Base-by-base conservation (phyloP, 768 basidiomycete genomes). In the Russula emetica region DNA sequence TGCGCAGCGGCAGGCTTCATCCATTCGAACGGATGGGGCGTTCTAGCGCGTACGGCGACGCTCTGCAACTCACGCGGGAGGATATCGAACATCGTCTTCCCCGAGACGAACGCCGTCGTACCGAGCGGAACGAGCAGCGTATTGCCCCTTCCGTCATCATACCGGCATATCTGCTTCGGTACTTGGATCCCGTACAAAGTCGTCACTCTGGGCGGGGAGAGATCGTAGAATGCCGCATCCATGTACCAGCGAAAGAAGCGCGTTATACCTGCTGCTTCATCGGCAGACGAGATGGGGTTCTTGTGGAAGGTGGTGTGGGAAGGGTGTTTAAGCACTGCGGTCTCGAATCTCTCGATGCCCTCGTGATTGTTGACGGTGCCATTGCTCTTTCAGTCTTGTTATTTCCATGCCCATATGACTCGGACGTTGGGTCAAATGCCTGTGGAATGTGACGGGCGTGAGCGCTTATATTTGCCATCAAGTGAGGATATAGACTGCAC, bases 231-330 rank as follows among this genome's bases (percentile, higher is more conserved):
- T 0, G 90, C 90, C 1, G 93, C 92, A 67, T 94, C 93, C 73
- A 94, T 92, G 74, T 94, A 90, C 91, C 91, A 93, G 60, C 92
- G 79, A 72, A 90, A 92, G 79, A 90, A 94, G 47, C 92, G 81
- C 26, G 92, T 94, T 45, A 80, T 74, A 32, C 90, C 91, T 42
- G 80, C 78, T 5, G 75, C 83, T 68, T 88, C 87, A 63, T 94
- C 92, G 68, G 86, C 87, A 3, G 79, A 75, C 14, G 85, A 83
- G 47, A 94, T 79, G 36, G 71, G 72, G 28, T 86, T 87, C 75
- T 89, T 90, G 78, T 94, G 93, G 75, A 94, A 94, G 1, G 86
- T 86, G 45, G 79, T 83, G 74, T 94, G 92, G 59, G 83, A 85
- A 4, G 91, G 91, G 72, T 94, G 92, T 73, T 88, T 91, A 71